A percentile compares a stretch with the other conserved stretches of the same genome.
phyloP scores from a whole-genome alignment of 352 stramenopile species.

The Phytopythium delawarense region DNA sequence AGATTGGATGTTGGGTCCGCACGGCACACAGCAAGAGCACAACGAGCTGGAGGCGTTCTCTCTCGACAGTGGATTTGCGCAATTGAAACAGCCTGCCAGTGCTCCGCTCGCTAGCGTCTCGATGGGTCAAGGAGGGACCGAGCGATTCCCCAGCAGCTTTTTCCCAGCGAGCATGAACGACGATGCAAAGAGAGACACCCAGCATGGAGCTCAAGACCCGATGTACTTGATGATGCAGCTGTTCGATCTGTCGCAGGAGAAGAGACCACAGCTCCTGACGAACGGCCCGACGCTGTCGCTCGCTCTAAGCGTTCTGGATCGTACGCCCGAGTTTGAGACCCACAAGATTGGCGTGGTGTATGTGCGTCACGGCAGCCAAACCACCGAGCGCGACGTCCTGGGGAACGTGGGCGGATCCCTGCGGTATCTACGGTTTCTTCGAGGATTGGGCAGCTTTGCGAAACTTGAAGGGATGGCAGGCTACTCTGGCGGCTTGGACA shows the following conservation, averaged over 20 bases:
- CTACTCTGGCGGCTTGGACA: slow-evolving; percentile 79
- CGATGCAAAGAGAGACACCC: neutral
- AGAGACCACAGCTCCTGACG: slow-evolving; percentile 53
- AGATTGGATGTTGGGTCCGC: neutral
- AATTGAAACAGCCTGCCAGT: neutral
- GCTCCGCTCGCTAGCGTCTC: neutral
- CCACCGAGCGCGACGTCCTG: slow-evolving; percentile 65
- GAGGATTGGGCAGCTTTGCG: slow-evolving; percentile 59
- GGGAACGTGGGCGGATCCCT: slow-evolving; percentile 63
- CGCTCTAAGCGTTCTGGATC: slow-evolving; percentile 73
- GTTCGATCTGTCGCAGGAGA: slow-evolving; percentile 57
- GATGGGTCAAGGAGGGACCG: neutral
- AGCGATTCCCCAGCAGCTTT: neutral
- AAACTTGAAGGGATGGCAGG: slow-evolving; percentile 59
- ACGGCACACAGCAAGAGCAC: neutral
- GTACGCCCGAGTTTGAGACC: slow-evolving; percentile 77
- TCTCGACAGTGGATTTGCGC: slow-evolving; percentile 15
- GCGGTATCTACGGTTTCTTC: slow-evolving; percentile 73
- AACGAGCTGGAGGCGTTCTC: slow-evolving; percentile 26
- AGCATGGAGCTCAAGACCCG: slow-evolving; percentile 17
- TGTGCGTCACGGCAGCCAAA: slow-evolving; percentile 50
- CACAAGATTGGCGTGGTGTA: slow-evolving; percentile 87
- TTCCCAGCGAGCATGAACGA: neutral
- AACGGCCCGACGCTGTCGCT: slow-evolving; percentile 50
- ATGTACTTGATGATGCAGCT: slow-evolving; percentile 82